phyloP scores from a whole-genome alignment of 2,329 filamentous ascomycete species.

The Exophiala aquamarina region DNA sequence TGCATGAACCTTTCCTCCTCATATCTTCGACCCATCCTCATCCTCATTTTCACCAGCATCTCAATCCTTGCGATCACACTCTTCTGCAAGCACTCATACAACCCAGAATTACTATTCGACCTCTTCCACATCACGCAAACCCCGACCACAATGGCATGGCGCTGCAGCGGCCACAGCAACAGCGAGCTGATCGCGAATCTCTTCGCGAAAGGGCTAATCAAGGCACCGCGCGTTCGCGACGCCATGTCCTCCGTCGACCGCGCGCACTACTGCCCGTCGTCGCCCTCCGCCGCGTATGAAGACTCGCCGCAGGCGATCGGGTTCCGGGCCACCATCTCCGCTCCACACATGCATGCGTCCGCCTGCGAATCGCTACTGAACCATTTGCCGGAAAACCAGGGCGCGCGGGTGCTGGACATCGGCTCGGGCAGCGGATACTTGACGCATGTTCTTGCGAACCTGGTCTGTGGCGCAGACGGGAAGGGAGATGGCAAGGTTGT shows the following conservation, averaged over 20 bases:
- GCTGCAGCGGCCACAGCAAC: constrained; percentile 74
- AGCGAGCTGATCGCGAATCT: constrained; percentile 76
- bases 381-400: constrained; percentile 51
- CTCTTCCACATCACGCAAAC: neutral
- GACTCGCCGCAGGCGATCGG: constrained; percentile 71
- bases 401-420: constrained; percentile 66
- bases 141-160: constrained; percentile 76
- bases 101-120: too few species aligned
- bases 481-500: constrained; percentile 58
- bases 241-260: constrained; percentile 89
- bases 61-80: neutral
- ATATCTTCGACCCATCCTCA: too few species aligned
- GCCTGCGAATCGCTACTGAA: constrained; percentile 64
- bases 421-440: constrained; percentile 80
- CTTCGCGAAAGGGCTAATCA: constrained; percentile 69
- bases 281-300: constrained; percentile 61
- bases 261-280: constrained; percentile 63
- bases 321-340: constrained; percentile 67
- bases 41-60: neutral
- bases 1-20: too few species aligned
- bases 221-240: constrained; percentile 67
- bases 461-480: constrained; percentile 49
- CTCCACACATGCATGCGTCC: constrained; percentile 71
- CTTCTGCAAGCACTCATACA: neutral
- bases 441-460: constrained; percentile 81